Conservation (phyloP, 192 early-diverging fungal species). For the Podila epicladia region DNA sequence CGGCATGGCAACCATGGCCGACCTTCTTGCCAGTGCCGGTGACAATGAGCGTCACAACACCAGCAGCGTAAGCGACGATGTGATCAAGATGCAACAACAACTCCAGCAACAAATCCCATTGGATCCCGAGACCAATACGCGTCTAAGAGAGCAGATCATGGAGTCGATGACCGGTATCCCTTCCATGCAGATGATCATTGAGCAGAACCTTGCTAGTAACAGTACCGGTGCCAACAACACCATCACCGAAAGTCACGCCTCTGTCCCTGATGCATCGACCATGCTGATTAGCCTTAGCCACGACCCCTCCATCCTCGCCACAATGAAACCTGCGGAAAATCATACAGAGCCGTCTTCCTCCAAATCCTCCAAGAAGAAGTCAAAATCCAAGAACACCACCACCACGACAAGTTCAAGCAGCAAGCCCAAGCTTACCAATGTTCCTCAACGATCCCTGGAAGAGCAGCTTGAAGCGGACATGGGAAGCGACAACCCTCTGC, state of each 20-base stretch:
- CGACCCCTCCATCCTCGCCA: slow-evolving; percentile 27
- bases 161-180: slow-evolving; percentile 37
- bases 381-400: not conserved
- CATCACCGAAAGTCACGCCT: not conserved
- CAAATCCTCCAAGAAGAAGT: slow-evolving; percentile 11
- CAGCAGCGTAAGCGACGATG: slow-evolving; percentile 19
- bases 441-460: not conserved
- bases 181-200: slow-evolving; percentile 29
- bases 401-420: not conserved
- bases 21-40: slow-evolving; percentile 28
- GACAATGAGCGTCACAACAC: not conserved
- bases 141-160: slow-evolving; percentile 32
- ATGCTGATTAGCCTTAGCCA: slow-evolving; percentile 26
- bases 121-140: slow-evolving; percentile 5
- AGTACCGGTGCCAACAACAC: not conserved
- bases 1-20: slow-evolving; percentile 22
- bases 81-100: slow-evolving; percentile 38
- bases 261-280: slow-evolving; percentile 8
- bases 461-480: slow-evolving; percentile 4
- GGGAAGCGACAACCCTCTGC: slow-evolving; percentile 42
- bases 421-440: not conserved
- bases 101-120: slow-evolving; percentile 38
- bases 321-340: slow-evolving; percentile 12
- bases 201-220: slow-evolving; percentile 9
- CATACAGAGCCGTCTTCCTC: not conserved